Evolutionary conservation across 2,329 filamentous ascomycete genomes (phyloP).

Genomic region (Cercospora zeina): DNA sequence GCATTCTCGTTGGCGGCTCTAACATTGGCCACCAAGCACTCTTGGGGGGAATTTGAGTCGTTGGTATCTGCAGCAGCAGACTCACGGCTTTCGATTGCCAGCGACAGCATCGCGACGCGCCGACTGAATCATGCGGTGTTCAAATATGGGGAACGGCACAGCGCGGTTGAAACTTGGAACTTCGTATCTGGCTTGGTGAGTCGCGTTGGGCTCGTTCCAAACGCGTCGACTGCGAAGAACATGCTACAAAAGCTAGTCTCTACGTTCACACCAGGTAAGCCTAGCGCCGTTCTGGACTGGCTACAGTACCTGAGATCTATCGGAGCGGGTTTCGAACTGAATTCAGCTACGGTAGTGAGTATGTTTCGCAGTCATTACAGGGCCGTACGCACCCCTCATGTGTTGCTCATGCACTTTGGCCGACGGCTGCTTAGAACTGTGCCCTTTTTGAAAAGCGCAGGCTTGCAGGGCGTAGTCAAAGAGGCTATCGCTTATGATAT

Average conservation of each 20-base stretch:
- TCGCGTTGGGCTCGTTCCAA: constrained; percentile 30
- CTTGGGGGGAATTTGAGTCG: constrained; percentile 18
- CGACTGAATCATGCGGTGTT: constrained; percentile 30
- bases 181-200: constrained; percentile 33
- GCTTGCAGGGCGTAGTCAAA: constrained; percentile 29
- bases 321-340: constrained; percentile 27
- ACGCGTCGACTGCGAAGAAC: constrained; percentile 30
- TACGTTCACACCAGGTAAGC: constrained; percentile 17
- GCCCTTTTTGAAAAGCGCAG: constrained; percentile 26
- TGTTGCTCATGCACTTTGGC: constrained; percentile 34
- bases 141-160: constrained; percentile 27
- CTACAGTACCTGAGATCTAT: constrained; percentile 24
- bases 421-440: constrained; percentile 24
- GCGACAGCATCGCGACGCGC: constrained; percentile 1
- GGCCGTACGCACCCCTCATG: constrained; percentile 34
- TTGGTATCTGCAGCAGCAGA: constrained; percentile 5
- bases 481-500: constrained; percentile 36
- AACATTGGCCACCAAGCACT: constrained; percentile 17
- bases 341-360: constrained; percentile 23
- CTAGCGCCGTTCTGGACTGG: constrained; percentile 32
- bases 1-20: constrained; percentile 21
- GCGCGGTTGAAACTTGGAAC: constrained; percentile 30
- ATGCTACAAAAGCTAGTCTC: constrained; percentile 32
- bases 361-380: constrained; percentile 35
- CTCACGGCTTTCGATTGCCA: neutral